phyloP scores from a whole-genome alignment of 1,284 basidiomycete species.

The Naganishia sp. region DNA sequence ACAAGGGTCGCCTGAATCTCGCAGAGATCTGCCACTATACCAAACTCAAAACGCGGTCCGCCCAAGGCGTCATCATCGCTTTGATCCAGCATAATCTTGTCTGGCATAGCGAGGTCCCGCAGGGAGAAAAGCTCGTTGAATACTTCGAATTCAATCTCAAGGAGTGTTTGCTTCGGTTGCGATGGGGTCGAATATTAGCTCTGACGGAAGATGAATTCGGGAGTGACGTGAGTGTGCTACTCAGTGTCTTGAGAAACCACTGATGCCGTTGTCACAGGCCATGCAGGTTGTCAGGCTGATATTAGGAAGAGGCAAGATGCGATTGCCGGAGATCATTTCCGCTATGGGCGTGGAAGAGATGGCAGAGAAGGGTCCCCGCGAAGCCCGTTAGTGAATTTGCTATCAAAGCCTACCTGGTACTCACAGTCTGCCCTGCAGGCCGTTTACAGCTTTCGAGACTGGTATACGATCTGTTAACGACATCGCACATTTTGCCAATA shows the following conservation, averaged over 20 bases:
- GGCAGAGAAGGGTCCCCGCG: constrained; percentile 23
- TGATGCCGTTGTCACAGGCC: constrained; percentile 57
- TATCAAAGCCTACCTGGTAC: too few relatives aligned
- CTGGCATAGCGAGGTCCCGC: constrained; percentile 72
- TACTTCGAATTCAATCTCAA: constrained; percentile 71
- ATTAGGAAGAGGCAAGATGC: constrained; percentile 82
- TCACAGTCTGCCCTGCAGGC: constrained; percentile 1
- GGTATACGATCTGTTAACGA: constrained; percentile 28
- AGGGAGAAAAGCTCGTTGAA: constrained; percentile 40
- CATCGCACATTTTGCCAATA: constrained; percentile 32
- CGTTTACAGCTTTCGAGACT: constrained; percentile 25
- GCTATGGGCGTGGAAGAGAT: constrained; percentile 59
- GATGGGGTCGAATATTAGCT: constrained; percentile 78
- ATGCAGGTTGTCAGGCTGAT: constrained; percentile 72
- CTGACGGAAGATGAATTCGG: constrained; percentile 71
- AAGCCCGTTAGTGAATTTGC: constrained; percentile 18
- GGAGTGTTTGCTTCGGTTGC: constrained; percentile 73
- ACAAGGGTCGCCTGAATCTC: constrained; percentile 77
- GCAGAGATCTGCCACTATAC: constrained; percentile 62
- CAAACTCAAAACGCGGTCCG: constrained; percentile 65
- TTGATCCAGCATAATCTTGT: constrained; percentile 91
- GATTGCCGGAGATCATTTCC: constrained; percentile 68
- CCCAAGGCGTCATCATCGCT: constrained; percentile 67
- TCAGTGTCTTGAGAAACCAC: constrained; percentile 1
- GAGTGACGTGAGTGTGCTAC: constrained; percentile 60